phyloP scores from a whole-genome alignment of 2,329 filamentous ascomycete species.

The Diaporthe aspalathi region DNA sequence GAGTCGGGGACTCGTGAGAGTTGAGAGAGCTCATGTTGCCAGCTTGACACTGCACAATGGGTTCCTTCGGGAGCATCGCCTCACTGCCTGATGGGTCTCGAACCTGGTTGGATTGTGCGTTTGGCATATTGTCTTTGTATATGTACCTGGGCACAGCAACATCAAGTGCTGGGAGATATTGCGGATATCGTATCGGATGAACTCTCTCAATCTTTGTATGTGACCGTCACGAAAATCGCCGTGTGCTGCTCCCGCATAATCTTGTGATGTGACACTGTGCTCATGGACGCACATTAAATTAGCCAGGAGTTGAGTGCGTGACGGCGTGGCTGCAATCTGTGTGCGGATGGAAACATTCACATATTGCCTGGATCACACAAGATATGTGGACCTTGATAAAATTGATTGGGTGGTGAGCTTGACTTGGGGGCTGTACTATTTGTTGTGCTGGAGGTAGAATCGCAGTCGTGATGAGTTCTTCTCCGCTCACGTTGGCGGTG shows the following conservation, averaged over 20 bases:
- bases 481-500: constrained; percentile 21
- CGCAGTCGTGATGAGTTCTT: constrained; percentile 3
- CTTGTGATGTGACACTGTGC: neutral
- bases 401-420: neutral
- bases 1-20: neutral
- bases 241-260: neutral
- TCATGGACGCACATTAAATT: neutral
- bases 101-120: neutral
- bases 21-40: neutral
- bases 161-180: neutral
- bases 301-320: neutral
- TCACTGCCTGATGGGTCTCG: neutral
- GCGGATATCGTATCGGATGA: neutral
- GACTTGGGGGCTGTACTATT: neutral
- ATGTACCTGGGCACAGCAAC: constrained; percentile 1
- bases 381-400: neutral
- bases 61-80: neutral
- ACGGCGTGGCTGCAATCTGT: neutral
- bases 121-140: neutral
- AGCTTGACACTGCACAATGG: constrained; percentile 1
- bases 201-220: neutral
- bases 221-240: neutral
- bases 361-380: neutral
- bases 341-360: neutral
- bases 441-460: neutral